phyloP scores from a whole-genome alignment of 1,139 yeast genomes.

The Candida tropicalis region DNA sequence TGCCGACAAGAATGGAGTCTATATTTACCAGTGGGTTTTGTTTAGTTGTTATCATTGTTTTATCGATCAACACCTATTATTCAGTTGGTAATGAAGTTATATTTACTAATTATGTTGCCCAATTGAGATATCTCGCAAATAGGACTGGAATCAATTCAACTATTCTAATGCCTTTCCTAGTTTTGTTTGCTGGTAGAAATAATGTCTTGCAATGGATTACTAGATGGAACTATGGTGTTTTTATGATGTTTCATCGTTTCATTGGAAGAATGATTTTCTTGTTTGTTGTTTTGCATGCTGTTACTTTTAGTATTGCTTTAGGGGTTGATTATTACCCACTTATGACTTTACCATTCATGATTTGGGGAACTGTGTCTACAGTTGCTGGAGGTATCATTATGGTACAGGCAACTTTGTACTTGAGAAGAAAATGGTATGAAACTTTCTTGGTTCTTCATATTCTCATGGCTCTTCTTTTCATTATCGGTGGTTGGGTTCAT shows the following conservation, averaged over 20 bases:
- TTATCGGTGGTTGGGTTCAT: constrained; percentile 64
- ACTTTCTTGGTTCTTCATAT: constrained; percentile 62
- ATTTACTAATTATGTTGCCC: constrained; percentile 17
- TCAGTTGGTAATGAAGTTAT: constrained; percentile 24
- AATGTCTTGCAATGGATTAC: constrained; percentile 52
- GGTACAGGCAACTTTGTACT: constrained; percentile 48
- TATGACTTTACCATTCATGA: constrained; percentile 37
- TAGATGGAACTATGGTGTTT: constrained; percentile 55
- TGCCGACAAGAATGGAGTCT: constrained; percentile 30
- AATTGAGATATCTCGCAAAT: constrained; percentile 41
- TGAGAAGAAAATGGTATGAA: constrained; percentile 66
- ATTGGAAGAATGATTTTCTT: constrained; percentile 44
- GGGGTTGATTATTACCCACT: constrained; percentile 17
- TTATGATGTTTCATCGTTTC: constrained; percentile 56
- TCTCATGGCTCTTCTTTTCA: constrained; percentile 53
- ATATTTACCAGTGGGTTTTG: constrained; percentile 36
- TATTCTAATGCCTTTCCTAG: constrained; percentile 46
- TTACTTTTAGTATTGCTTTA: constrained; percentile 26
- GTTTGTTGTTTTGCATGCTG: constrained; percentile 37
- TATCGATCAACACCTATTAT: constrained; percentile 27
- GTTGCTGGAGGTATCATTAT: constrained; percentile 39
- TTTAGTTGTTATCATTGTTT: constrained; percentile 43
- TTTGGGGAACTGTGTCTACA: constrained; percentile 54
- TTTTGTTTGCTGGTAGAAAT: constrained; percentile 57
- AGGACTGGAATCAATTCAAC: constrained; percentile 57